Percentiles rank a stretch among this genome's conserved stretches.
phyloP scores from a whole-genome alignment of 768 basidiomycete genomes.

The Boletus tomentosulus region DNA sequence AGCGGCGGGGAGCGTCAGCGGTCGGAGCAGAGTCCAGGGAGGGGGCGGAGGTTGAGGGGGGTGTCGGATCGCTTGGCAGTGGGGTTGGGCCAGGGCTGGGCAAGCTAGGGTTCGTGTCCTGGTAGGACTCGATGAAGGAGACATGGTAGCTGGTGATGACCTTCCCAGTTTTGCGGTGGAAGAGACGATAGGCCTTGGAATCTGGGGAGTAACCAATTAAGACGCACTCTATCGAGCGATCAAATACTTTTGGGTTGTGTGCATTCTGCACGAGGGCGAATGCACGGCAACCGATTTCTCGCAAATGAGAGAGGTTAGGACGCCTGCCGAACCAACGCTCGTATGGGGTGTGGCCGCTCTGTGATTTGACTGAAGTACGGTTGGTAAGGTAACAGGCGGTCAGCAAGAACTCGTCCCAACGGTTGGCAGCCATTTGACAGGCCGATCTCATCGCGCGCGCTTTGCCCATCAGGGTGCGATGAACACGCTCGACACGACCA shows the following conservation, averaged over 20 bases:
- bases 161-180: neutral
- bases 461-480: neutral
- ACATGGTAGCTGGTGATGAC: no score
- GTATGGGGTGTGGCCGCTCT: neutral
- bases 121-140: no score
- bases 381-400: neutral
- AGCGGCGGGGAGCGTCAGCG: no score
- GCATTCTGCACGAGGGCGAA: neutral
- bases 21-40: no score
- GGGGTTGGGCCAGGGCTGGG: no score
- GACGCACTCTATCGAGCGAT: neutral
- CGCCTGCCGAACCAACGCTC: neutral
- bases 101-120: no score
- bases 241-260: neutral
- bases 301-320: neutral
- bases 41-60: no score
- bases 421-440: neutral
- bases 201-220: neutral
- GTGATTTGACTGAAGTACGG: neutral
- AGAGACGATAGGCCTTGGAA: neutral
- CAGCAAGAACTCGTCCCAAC: neutral
- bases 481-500: neutral
- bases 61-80: no score
- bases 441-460: neutral
- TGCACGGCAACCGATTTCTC: neutral